Evolutionary conservation across 208 protist species (phyloP).

Genomic region (Trypanosoma lewisi): DNA sequence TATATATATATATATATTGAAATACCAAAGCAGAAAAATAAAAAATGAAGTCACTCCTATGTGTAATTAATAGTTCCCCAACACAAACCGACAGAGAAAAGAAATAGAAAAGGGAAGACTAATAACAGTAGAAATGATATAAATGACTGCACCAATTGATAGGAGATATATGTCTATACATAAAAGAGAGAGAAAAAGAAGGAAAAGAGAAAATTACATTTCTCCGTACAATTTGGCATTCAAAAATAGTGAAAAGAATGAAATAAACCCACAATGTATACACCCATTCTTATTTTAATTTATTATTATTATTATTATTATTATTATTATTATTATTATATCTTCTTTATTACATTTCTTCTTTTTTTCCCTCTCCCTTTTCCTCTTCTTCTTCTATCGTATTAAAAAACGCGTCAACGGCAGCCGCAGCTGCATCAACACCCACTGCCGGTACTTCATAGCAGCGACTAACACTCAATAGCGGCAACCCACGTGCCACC

Average conservation of each 20-base stretch:
- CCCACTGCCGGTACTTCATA: conserved; percentile 38
- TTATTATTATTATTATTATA: too few relatives aligned
- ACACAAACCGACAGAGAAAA: conserved; percentile 14
- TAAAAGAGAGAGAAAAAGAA: conserved; percentile 26
- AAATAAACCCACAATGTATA: too few relatives aligned
- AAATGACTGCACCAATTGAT: neutral
- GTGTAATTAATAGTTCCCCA: too few relatives aligned
- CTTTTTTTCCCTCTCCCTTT: too few relatives aligned
- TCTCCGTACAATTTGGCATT: too few relatives aligned
- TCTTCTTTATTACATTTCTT: too few relatives aligned
- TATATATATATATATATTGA: neutral
- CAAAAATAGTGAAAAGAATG: conserved; percentile 1
- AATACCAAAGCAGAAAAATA: neutral
- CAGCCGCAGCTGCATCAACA: conserved; percentile 27
- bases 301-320: too few relatives aligned
- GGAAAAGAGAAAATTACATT: too few relatives aligned
- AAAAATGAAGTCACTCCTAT: neutral
- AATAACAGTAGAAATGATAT: conserved; percentile 1
- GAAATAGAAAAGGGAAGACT: conserved; percentile 4
- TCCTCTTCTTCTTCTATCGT: neutral
- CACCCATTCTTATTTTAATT: too few relatives aligned
- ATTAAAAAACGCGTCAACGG: conserved; percentile 63
- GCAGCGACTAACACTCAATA: conserved; percentile 52
- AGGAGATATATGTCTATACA: neutral
- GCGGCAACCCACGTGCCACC: conserved; percentile 52